Evolutionary conservation across 805 yeast genomes (phyloP).

Genomic region (Lipomyces mesembrius): DNA sequence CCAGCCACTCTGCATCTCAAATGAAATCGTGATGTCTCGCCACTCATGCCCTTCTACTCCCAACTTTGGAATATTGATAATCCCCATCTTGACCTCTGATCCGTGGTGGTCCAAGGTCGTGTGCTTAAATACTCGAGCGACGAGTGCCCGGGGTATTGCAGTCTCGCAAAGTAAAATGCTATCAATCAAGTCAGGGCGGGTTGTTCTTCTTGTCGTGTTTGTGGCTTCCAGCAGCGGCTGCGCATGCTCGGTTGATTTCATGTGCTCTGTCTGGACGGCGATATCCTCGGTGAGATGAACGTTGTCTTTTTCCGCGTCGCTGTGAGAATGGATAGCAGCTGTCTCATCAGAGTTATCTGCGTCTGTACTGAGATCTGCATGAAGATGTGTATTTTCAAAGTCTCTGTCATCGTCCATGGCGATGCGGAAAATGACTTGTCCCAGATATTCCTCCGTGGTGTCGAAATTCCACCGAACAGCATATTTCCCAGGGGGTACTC

Average conservation of each 20-base stretch:
- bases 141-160: not conserved
- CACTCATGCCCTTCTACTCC: not conserved
- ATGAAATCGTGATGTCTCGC: not conserved
- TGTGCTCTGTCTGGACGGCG: too few species aligned
- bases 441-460: slow-evolving; percentile 9
- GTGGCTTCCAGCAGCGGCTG: not conserved
- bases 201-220: not conserved
- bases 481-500: slow-evolving; percentile 20
- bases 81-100: not conserved
- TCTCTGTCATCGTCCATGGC: not conserved
- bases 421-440: slow-evolving; percentile 7
- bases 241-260: not conserved
- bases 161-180: not conserved
- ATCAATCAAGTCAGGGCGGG: not conserved
- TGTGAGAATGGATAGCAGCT: not conserved
- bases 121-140: not conserved
- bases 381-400: not conserved
- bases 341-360: not conserved
- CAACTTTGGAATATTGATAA: not conserved
- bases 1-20: slow-evolving; percentile 5
- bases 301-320: not conserved
- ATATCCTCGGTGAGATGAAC: not conserved
- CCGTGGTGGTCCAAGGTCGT: not conserved
- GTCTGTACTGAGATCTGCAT: not conserved
- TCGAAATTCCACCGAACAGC: slow-evolving; percentile 3